phyloP scores from a whole-genome alignment of 2,329 filamentous ascomycete species.

The Calonectria multiphialidica region DNA sequence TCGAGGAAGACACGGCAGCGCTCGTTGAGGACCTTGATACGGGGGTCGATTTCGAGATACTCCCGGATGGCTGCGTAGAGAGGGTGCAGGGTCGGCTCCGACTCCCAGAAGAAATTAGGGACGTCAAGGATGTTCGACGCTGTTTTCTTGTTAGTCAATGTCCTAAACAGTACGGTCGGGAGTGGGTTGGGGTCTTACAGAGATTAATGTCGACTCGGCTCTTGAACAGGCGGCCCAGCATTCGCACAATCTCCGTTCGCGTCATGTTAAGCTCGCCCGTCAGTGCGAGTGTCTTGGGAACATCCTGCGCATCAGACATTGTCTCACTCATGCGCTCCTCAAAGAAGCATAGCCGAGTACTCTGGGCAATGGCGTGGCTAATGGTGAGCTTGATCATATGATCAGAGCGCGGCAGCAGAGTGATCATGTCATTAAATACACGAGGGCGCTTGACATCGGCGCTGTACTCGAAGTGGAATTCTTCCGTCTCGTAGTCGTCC shows the following conservation, averaged over 20 bases:
- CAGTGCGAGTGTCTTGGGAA: slow-evolving; percentile 88
- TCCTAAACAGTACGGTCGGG: background rate
- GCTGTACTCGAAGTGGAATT: slow-evolving; percentile 99
- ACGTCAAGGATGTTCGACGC: slow-evolving; percentile 96
- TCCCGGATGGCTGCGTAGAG: slow-evolving; percentile 95
- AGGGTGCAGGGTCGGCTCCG: slow-evolving; percentile 93
- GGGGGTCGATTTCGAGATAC: slow-evolving; percentile 96
- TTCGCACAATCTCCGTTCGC: slow-evolving; percentile 90
- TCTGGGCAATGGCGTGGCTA: slow-evolving; percentile 96
- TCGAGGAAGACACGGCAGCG: slow-evolving; percentile 97
- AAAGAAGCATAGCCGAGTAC: slow-evolving; percentile 95
- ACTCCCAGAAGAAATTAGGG: slow-evolving; percentile 98
- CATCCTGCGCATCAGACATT: slow-evolving; percentile 92
- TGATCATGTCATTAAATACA: slow-evolving; percentile 99
- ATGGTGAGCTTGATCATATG: slow-evolving; percentile 99
- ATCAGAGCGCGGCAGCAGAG: slow-evolving; percentile 86
- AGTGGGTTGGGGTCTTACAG: slow-evolving; percentile 70
- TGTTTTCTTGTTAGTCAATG: slow-evolving; percentile 51
- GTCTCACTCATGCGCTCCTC: slow-evolving; percentile 96
- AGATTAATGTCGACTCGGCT: slow-evolving; percentile 97
- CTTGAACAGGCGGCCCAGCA: slow-evolving; percentile 91
- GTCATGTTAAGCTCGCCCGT: slow-evolving; percentile 94
- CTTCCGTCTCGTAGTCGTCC: slow-evolving; percentile 95
- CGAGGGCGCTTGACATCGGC: slow-evolving; percentile 85
- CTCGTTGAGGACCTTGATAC: slow-evolving; percentile 97